Evolutionary conservation across 257 asterid species (phyloP).

Genomic region (Solanum gandarillasii): DNA sequence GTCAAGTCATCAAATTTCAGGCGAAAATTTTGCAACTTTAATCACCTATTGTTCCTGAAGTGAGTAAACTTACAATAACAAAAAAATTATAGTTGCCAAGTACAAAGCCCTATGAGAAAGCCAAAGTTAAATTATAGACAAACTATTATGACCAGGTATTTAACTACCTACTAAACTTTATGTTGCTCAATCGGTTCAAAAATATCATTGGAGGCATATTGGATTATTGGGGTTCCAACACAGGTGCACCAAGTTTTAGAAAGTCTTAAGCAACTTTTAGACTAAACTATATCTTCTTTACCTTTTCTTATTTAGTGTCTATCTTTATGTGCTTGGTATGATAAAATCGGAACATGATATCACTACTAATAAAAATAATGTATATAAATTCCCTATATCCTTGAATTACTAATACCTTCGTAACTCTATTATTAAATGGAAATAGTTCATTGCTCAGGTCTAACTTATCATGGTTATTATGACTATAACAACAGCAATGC

Average conservation of each 20-base stretch:
- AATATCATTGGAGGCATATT: too few species aligned
- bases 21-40: too few species aligned
- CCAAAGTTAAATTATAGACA: slow-evolving; percentile 21
- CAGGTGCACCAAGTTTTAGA: neutral
- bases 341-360: neutral
- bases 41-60: neutral
- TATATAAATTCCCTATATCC: neutral
- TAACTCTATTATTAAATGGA: accelerated
- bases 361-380: neutral
- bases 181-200: too few species aligned
- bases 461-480: neutral
- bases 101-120: neutral
- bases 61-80: neutral
- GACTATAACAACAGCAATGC: neutral
- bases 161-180: too few species aligned
- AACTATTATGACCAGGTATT: slow-evolving; percentile 14
- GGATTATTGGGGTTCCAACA: too few species aligned
- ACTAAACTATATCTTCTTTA: neutral
- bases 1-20: neutral
- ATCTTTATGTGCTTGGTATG: neutral
- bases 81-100: too few species aligned
- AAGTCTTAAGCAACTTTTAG: neutral
- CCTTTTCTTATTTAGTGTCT: neutral
- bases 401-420: neutral
- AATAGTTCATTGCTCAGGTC: neutral